Base-by-base conservation (phyloP, 1,284 basidiomycete species). In the Omphalotus olearius region DNA sequence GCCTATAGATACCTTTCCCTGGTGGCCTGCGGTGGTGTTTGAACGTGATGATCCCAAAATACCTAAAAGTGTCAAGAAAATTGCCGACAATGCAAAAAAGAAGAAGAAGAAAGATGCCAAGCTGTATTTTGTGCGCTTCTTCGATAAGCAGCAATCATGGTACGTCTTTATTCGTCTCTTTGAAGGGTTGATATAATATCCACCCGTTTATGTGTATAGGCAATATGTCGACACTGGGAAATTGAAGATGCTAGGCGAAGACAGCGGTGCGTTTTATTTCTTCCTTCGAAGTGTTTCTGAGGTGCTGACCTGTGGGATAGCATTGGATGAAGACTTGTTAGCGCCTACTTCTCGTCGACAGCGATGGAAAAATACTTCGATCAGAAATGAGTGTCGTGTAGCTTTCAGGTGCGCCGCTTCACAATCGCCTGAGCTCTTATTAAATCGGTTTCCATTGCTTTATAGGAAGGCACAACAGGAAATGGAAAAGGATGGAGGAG, bases 71-170 rank as follows among this genome's bases (percentile, higher is more conserved):
- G 78, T 88, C 28, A 45, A 44, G 33, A 50, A 23, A 25, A 42
- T 55, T 38, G 60, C 75, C 50, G 63, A 66, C 17, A 51, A 56
- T 23, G 42, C 40, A 23, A 26, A 51, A 55, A 37, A 55, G 51
- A 60, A 66, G 56, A 66, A 72, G 17, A 69, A 60, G 45, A 67
- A 57, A 10, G 69, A 71, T 18, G 66, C 61, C 6, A 67, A 66
- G 50, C 47, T 80, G 55, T 72, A 77, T 59, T 73, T 89, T 39
- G 74, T 91, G 14, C 79, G 79, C 47, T 92, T 88, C 67, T 90
- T 75, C 63, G 88, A 90, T 61, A 75, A 75, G 49, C 59, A 68
- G 1, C 67, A 68, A 45, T 79, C 80, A 49, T 91, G 84, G 83
- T 83, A 58, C 35, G 73, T 59, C 6, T 26, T 30, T n/a, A 25